Base-by-base conservation (phyloP, 139 green algal genomes). In the Picochlorum sp. region DNA sequence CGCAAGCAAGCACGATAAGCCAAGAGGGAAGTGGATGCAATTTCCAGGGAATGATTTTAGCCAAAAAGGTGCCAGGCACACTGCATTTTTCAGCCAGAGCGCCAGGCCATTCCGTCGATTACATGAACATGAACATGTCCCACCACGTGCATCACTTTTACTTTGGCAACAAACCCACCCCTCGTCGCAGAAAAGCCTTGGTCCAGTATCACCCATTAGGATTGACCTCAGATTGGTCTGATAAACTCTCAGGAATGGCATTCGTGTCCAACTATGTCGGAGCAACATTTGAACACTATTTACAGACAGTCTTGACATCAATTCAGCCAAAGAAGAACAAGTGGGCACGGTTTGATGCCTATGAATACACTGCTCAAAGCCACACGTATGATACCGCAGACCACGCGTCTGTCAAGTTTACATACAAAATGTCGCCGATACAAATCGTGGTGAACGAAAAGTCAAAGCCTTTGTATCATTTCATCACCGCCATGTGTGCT, bases 11-110 rank as follows among this genome's bases (percentile, higher is more conserved):
- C 26, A 37, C 20, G 28, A 11, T 7, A 60, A 64, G 13, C 49
- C n/a, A 20, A 54, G n/a, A 54, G 47, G 47, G 6, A 20, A 31
- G 24, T 57, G 62, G 20, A 24, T 50, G 63, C 63, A 28, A 31
- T 31, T 66, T 59, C 47, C 55, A 63, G 2, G 92, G 92, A 13
- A 97, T 98, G 82, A 86, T 96, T 45, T 79, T 97, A 45, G 92
- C 97, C 38, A 97, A 98, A 77, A 97, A 97, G 84, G 92, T 98
- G 23, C 89, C 89, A 1, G 88, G 88, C 26, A 92, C 86, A 10
- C 66, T 96, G 45, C 86, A 92, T 77, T 91, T 96, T 65, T 69
- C 83, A 21, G 84, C 88, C 11, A 82, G 86, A 54, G 78, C 77
- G 26, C 76, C 88, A 37, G 84, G 83, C 21, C 84, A 94, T 73